Evolutionary conservation across 352 stramenopile species (phyloP), one percentile per base, ranked within the genome.

Genomic region (Achlya hypogyna): DNA sequence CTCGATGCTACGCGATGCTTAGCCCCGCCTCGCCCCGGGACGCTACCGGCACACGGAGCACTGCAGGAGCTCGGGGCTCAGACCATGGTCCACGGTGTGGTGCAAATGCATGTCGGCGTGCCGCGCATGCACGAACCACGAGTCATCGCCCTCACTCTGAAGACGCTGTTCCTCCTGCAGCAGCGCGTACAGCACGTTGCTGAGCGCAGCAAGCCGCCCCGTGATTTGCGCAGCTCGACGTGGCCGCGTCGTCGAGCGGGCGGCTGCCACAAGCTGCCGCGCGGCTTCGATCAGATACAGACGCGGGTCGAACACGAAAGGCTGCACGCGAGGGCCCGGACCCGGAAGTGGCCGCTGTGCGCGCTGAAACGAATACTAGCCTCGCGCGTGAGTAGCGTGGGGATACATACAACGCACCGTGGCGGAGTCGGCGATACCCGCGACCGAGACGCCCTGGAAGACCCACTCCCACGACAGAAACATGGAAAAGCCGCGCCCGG

Each of bases 381-480:
- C 16, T n/a, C 25, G 2, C 25, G 49, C 16, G 14, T 20, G 49
- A 56, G 49, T 34, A 16, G 6, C 16, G 16, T 54, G 23, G 6
- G 16, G 6, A 14, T 54, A 54, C 8, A 54, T 6, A 54, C 49
- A 54, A 58, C 27, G n/a, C 23, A 67, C 60, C 25, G 35, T 35
- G n/a, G 28, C 28, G 20, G 60, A 59, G 38, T 56, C 60, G 12
- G 81, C 89, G 56, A 93, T 91, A 6, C 85, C 82, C 18, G 75
- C 79, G 52, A 89, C 81, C 0, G 85, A 89, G 43, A 91, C 85
- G 53, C 85, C 85, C 52, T 93, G 85, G 64, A 89, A 93, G 5
- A 91, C 78, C 85, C 85, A 93, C 43, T 93, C 82, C 85, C 85
- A 93, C 0, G 80, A 88, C 29, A 93, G 71, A 53, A 91, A 91